Conservation (phyloP, 257 asterid species). For the Petunia axillaris region DNA sequence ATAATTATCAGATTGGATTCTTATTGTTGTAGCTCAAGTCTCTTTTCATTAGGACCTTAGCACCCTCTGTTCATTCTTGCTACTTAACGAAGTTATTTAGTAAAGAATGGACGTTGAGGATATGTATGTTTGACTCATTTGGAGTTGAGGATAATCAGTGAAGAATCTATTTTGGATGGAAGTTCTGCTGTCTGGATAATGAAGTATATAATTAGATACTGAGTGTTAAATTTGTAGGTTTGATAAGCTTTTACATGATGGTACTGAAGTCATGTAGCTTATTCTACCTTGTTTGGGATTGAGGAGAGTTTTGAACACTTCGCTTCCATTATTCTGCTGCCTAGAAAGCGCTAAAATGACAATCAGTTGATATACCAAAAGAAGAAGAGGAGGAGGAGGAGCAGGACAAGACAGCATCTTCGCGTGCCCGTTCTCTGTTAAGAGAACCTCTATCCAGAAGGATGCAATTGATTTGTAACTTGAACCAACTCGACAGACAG, state of each 20-base stretch:
- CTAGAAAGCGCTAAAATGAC: background rate
- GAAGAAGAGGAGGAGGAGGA: background rate
- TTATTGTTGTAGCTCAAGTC: background rate
- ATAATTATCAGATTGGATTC: background rate
- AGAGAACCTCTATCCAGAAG: background rate
- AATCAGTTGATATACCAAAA: background rate
- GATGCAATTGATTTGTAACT: background rate
- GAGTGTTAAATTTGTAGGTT: background rate
- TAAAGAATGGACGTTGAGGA: conserved; percentile 12
- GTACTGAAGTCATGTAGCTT: conserved; percentile 3
- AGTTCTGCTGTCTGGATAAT: conserved; percentile 2
- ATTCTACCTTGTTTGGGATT: background rate
- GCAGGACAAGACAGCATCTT: no score
- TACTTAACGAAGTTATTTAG: background rate
- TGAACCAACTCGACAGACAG: background rate
- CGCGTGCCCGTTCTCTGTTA: no score
- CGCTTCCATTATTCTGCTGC: background rate
- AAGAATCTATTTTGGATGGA: background rate
- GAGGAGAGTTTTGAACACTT: background rate
- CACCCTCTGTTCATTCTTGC: background rate
- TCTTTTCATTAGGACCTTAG: background rate
- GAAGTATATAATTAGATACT: background rate
- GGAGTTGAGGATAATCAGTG: background rate
- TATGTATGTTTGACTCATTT: no score
- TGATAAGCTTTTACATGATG: background rate